Percentiles rank a stretch among this genome's conserved stretches.
Conservation (phyloP, 2,329 filamentous ascomycete species). For the Coniochaeta sp. region DNA sequence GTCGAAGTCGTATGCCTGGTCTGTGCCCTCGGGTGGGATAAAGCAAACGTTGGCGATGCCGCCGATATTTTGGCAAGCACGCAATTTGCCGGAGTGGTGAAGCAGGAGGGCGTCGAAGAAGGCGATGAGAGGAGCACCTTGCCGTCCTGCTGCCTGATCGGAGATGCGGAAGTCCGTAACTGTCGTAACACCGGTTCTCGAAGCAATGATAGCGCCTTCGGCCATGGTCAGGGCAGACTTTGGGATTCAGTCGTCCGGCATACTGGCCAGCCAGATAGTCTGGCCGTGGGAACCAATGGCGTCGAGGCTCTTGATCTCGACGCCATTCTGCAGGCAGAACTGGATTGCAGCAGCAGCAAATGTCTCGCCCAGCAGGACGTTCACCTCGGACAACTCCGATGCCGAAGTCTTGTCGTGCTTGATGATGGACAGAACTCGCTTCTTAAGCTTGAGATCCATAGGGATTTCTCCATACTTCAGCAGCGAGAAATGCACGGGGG, state of each 20-base stretch:
- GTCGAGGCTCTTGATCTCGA: slow-evolving; percentile 40
- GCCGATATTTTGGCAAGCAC: slow-evolving; percentile 55
- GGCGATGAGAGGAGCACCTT: slow-evolving; percentile 48
- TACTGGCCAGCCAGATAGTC: slow-evolving; percentile 49
- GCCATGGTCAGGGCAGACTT: slow-evolving; percentile 47
- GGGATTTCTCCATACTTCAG: slow-evolving; percentile 51
- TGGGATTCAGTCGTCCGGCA: slow-evolving; percentile 39
- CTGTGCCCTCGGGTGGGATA: slow-evolving; percentile 39
- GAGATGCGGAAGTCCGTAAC: slow-evolving; percentile 51
- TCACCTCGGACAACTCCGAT: slow-evolving; percentile 47
- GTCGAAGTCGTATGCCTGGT: slow-evolving; percentile 41
- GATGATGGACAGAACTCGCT: slow-evolving; percentile 50
- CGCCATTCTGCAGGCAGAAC: slow-evolving; percentile 37
- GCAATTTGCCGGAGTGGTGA: slow-evolving; percentile 47
- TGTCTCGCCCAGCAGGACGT: slow-evolving; percentile 48
- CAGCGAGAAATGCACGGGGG: slow-evolving; percentile 48
- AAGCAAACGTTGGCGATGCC: slow-evolving; percentile 57
- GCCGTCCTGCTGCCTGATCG: slow-evolving; percentile 49
- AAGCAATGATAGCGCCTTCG: slow-evolving; percentile 47
- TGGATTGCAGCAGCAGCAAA: slow-evolving; percentile 44
- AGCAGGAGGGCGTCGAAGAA: slow-evolving; percentile 51
- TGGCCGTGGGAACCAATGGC: slow-evolving; percentile 51
- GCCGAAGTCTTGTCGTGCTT: slow-evolving; percentile 44
- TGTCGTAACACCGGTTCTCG: slow-evolving; percentile 48
- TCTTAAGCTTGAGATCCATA: slow-evolving; percentile 45